Percentiles rank a stretch among this genome's conserved stretches.
Conservation (phyloP, 163 green algal species). For the Scenedesmus sp. region DNA sequence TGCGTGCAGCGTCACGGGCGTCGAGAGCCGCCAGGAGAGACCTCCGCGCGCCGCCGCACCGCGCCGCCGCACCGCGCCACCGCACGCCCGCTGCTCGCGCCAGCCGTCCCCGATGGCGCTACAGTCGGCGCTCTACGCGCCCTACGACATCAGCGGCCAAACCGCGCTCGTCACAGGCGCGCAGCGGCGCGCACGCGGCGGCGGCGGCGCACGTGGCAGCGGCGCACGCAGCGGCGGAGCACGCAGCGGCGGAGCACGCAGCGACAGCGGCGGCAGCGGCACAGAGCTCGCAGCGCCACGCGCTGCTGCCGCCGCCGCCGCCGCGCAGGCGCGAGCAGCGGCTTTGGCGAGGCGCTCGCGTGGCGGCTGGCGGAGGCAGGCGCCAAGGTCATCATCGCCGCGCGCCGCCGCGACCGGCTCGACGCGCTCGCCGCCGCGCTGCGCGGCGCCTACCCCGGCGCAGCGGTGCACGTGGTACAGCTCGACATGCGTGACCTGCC, state of each 20-base stretch:
- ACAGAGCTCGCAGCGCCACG: not conserved
- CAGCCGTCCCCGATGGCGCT: too few relatives aligned
- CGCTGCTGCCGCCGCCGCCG: not conserved
- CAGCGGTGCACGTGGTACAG: constrained; percentile 68
- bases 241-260: not conserved
- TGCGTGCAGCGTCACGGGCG: too few relatives aligned
- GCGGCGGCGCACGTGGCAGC: not conserved
- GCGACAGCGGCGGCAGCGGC: not conserved
- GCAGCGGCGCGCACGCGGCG: not conserved
- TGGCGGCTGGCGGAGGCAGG: constrained; percentile 73
- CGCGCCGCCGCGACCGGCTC: constrained; percentile 67
- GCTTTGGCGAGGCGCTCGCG: constrained; percentile 75
- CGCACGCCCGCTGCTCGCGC: too few relatives aligned
- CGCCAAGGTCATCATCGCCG: constrained; percentile 71
- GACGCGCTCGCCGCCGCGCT: constrained; percentile 51
- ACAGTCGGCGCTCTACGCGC: constrained; percentile 3
- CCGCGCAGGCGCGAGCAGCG: constrained; percentile 63
- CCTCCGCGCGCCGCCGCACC: too few relatives aligned
- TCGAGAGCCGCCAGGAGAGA: too few relatives aligned
- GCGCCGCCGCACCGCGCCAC: too few relatives aligned
- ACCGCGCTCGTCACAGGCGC: constrained; percentile 34
- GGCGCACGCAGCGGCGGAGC: not conserved
- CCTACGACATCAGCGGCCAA: constrained; percentile 30
- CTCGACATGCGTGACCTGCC: constrained; percentile 73
- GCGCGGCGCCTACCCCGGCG: constrained; percentile 9